Conservation (phyloP, 2,329 filamentous ascomycete genomes). For the Aspergillus tubingensis region DNA sequence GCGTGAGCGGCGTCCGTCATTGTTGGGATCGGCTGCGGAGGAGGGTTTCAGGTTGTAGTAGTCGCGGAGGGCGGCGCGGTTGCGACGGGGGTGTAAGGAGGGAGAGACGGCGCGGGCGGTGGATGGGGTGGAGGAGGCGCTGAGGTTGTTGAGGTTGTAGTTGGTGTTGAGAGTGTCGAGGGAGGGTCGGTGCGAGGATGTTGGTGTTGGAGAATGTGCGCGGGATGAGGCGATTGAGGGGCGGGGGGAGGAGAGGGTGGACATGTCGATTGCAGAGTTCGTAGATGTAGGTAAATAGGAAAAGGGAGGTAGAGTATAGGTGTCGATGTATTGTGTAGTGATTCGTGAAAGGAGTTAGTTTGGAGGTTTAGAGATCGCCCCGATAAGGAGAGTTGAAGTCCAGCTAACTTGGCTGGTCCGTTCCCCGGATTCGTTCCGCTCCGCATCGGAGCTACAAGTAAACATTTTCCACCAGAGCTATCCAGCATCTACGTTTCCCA, state of each 20-base stretch:
- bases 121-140: conserved; percentile 35
- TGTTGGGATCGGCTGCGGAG: conserved; percentile 34
- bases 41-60: conserved; percentile 81
- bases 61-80: conserved; percentile 84
- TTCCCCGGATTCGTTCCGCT: conserved; percentile 23
- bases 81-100: conserved; percentile 56
- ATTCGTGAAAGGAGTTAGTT: no score
- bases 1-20: conserved; percentile 33
- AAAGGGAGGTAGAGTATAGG: no score
- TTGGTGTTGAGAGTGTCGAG: conserved; percentile 66
- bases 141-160: conserved; percentile 51
- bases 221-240: conserved; percentile 60
- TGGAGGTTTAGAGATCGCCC: no score
- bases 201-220: conserved; percentile 61
- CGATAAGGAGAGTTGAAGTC: conserved; percentile 6
- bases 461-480: neutral
- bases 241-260: conserved; percentile 61
- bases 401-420: conserved; percentile 22
- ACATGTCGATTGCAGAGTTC: conserved; percentile 46
- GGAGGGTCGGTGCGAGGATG: conserved; percentile 74
- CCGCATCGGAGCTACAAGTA: conserved; percentile 4
- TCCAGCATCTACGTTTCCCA: no score
- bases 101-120: conserved; percentile 46
- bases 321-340: no score
- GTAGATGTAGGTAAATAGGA: neutral